phyloP scores from a whole-genome alignment of 495 filamentous ascomycete species.

The Annulohypoxylon maeteangense region DNA sequence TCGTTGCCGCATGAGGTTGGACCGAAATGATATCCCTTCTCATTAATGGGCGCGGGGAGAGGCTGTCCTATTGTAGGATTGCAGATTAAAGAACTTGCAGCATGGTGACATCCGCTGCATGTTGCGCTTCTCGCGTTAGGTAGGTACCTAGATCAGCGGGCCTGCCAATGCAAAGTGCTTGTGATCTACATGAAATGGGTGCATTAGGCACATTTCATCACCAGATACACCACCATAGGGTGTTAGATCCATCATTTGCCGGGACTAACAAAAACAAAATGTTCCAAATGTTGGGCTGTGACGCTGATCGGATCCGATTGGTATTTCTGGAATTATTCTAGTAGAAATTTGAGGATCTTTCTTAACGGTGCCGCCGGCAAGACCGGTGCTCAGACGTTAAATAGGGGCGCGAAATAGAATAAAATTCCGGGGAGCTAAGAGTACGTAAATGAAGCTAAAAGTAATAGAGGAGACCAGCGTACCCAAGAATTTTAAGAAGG shows the following conservation, averaged over 20 bases:
- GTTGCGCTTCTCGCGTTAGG: conserved; percentile 38
- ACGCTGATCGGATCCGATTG: conserved; percentile 42
- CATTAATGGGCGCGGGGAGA: conserved; percentile 19
- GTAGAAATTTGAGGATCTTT: conserved; percentile 9
- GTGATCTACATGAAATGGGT: conserved; percentile 42
- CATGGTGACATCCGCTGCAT: conserved; percentile 42
- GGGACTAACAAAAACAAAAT: conserved; percentile 28
- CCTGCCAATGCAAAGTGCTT: conserved; percentile 32
- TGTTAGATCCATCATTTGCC: conserved; percentile 37
- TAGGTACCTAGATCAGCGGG: conserved; percentile 36
- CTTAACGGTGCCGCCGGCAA: not conserved
- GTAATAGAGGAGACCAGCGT: not conserved
- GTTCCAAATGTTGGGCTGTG: conserved; percentile 26
- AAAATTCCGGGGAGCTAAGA: not conserved
- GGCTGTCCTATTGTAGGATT: conserved; percentile 31
- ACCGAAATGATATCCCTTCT: conserved; percentile 32
- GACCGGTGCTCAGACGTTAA: not conserved
- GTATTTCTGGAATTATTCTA: conserved; percentile 43
- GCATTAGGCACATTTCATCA: conserved; percentile 42
- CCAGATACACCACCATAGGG: conserved; percentile 29
- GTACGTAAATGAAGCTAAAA: not conserved
- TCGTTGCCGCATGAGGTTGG: conserved; percentile 25
- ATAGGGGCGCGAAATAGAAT: not conserved
- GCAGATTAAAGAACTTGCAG: conserved; percentile 27
- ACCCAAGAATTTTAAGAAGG: not conserved